Base-by-base conservation (phyloP, 345 rosid genomes). In the Ceriops decandra region DNA sequence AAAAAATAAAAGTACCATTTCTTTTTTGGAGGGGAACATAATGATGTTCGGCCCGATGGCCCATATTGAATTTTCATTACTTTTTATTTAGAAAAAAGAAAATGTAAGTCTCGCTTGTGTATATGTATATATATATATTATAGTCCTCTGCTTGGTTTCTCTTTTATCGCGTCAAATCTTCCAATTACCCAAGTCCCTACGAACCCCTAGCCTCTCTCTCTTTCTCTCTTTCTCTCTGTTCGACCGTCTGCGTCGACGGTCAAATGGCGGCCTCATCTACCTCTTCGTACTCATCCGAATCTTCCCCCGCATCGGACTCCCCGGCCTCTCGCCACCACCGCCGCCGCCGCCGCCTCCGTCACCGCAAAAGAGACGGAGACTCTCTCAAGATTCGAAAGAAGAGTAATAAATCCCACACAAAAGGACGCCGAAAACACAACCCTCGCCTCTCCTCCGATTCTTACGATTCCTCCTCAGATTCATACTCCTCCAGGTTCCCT, bases 321-420 rank as follows among this genome's bases (percentile, higher is more conserved):
- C 82, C 93, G 5, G 73, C 85, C 46, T 76, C 88, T 27, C 77
- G 67, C 61, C 78, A 70, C 62, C 84, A 83, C n/a, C 92, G 84
- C 60, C 87, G 84, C 52, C 81, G 62, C 56, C 93, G 82, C 8
- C 76, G 76, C 52, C 80, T 77, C 17, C 72, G 76, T 49, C 80
- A 76, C 15, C 72, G 77, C 7, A 67, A 75, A 20, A 62, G 68
- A 58, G 85, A 75, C 46, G 79, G 69, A 68, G 90, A 86, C 3
- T 76, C 92, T 57, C 92, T 87, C 26, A 91, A 91, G 85, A 79
- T 86, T 66, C 88, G 88, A 16, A 90, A 87, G 84, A 88, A 78
- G 84, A 80, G 81, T 58, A 83, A 80, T 6, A 70, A 70, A 30
- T 81, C 96, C 33, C 62, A 68, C 56, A 61, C 82, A 0, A 91